Evolutionary conservation across 352 stramenopile genomes (phyloP).

Genomic region (Globisporangium nagaii): DNA sequence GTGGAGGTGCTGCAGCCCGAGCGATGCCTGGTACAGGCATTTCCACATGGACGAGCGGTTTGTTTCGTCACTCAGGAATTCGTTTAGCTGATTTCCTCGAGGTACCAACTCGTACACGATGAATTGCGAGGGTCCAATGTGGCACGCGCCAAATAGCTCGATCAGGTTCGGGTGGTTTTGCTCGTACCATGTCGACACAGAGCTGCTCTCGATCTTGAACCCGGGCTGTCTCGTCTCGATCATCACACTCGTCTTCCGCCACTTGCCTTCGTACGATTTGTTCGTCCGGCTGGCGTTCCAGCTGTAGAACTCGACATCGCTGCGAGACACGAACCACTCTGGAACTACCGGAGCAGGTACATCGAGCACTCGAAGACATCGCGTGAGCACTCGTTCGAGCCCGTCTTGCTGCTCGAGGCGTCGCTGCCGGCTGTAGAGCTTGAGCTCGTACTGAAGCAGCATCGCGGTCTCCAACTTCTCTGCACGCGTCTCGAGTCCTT

Average conservation of each 20-base stretch:
- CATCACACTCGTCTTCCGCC: background rate
- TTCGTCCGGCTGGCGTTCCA: background rate
- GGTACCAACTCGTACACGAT: background rate
- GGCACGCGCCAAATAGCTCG: background rate
- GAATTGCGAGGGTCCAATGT: background rate
- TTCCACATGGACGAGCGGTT: background rate
- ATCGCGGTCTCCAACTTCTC: background rate
- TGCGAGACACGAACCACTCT: constrained; percentile 1
- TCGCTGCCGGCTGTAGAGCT: background rate
- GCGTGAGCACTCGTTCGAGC: background rate
- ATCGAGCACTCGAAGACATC: background rate
- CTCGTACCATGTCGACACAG: background rate
- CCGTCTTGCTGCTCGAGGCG: background rate
- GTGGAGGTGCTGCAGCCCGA: background rate
- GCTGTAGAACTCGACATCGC: background rate
- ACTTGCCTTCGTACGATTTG: background rate
- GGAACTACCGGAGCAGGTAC: background rate
- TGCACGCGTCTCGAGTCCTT: background rate
- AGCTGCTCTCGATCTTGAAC: background rate
- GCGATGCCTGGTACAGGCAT: background rate
- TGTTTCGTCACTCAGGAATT: background rate
- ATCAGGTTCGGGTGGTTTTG: background rate
- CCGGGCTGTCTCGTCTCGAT: background rate
- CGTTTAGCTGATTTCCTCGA: background rate
- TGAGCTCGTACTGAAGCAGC: background rate